phyloP scores from a whole-genome alignment of 2,329 filamentous ascomycete species.

The Aspergillus sergii region DNA sequence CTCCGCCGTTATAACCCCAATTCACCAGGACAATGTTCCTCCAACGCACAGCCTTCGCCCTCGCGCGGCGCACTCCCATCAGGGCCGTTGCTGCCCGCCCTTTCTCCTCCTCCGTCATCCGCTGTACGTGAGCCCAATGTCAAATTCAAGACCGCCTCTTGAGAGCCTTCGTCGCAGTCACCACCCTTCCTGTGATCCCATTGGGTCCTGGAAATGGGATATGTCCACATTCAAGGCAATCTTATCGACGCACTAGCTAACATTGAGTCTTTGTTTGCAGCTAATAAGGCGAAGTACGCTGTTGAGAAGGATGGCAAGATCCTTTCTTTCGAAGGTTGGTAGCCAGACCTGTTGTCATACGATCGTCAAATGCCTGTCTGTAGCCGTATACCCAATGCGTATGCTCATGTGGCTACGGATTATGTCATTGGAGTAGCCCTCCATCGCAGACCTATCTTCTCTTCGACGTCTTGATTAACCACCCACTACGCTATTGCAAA shows the following conservation, averaged over 20 bases:
- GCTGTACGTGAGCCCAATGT: constrained; percentile 46
- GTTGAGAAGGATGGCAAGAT: constrained; percentile 47
- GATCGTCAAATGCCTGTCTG: constrained; percentile 17
- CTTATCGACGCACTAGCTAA: constrained; percentile 25
- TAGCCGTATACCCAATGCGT: not conserved
- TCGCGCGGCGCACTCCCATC: constrained; percentile 49
- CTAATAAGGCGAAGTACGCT: constrained; percentile 43
- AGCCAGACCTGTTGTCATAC: constrained; percentile 8
- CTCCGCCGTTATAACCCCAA: constrained; percentile 25
- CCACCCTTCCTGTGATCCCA: constrained; percentile 22
- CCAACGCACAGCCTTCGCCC: constrained; percentile 49
- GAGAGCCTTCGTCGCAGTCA: constrained; percentile 21
- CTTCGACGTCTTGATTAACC: not conserved
- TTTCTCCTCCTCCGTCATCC: constrained; percentile 49
- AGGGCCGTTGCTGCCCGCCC: constrained; percentile 46
- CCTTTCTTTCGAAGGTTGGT: constrained; percentile 49
- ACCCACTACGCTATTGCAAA: constrained; percentile 7
- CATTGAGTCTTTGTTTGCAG: constrained; percentile 26
- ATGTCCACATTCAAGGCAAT: not conserved
- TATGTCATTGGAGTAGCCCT: constrained; percentile 12
- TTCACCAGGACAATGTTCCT: constrained; percentile 48
- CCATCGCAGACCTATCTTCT: not conserved
- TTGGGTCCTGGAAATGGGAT: constrained; percentile 19
- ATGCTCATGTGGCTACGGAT: not conserved
- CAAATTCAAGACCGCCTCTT: constrained; percentile 26